Evolutionary conservation across 495 filamentous ascomycete species (phyloP), one percentile per base, ranked within the genome.

Genomic region (Eremomyces bilateralis): DNA sequence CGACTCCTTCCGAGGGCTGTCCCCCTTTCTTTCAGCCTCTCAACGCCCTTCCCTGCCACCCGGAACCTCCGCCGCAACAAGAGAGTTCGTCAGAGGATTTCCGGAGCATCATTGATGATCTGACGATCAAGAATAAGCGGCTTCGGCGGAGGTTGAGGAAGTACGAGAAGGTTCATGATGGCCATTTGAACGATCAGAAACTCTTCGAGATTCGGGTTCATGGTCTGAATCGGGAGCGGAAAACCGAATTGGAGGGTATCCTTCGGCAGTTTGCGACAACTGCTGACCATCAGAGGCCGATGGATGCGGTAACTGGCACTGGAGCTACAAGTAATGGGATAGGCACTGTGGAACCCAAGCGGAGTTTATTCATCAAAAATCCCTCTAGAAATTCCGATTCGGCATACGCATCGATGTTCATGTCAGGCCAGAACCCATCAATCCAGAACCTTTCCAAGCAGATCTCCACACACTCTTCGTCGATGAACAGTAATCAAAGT

Each of bases 121-220:
- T 59, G 8, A 59, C 55, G n/a, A 38, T 59, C 16, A 42, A 45
- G 28, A 59, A 59, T 42, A 59, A 79, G 45, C 69, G 65, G 38
- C 50, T 84, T 33, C 80, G 72, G 52, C 64, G 67, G 41, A 71
- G 68, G 43, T 40, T 85, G 38, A 69, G 59, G 45, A 68, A 69
- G 35, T 75, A 76, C 40, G 72, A 75, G 47, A 68, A 63, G 31
- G 47, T 67, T 37, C 65, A 74, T 10, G 64, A 67, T 21, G 54
- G 65, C 21, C 61, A 68, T 39, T 50, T 80, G 34, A 50, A 65
- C 19, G 49, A 60, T 20, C 77, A 84, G 13, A 78, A 73, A 41
- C 54, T 84, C 2, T 80, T 84, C 42, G 80, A 84, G 47, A 64
- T 85, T 31, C 66, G 73, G 42, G 58, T 81, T 21, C 75, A 83